Evolutionary conservation across 2,329 filamentous ascomycete species (phyloP).

Genomic region (Colletotrichum abscissum): DNA sequence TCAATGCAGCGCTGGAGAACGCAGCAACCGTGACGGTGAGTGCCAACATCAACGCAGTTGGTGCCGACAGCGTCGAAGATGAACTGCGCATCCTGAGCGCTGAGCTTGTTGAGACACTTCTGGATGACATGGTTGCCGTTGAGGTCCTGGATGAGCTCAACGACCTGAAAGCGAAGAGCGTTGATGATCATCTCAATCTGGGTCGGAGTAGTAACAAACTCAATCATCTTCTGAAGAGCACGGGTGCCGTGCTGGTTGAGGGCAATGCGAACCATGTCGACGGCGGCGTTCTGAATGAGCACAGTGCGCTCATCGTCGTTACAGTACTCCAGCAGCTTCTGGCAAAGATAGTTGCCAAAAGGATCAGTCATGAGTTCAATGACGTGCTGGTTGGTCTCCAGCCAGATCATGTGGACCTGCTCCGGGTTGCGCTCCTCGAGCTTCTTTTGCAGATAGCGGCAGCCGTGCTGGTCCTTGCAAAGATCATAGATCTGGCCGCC

Average conservation of each 20-base stretch:
- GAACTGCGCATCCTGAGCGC: constrained; percentile 86
- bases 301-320: constrained; percentile 94
- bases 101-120: constrained; percentile 97
- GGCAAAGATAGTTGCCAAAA: constrained; percentile 98
- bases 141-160: constrained; percentile 94
- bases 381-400: constrained; percentile 92
- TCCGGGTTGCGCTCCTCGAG: constrained; percentile 88
- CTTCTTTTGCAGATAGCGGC: constrained; percentile 96
- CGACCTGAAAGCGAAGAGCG: constrained; percentile 84
- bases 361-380: constrained; percentile 99
- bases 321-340: constrained; percentile 96
- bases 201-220: constrained; percentile 87
- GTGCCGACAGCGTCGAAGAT: constrained; percentile 95
- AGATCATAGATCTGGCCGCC: constrained; percentile 86
- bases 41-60: constrained; percentile 90
- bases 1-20: constrained; percentile 98
- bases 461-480: constrained; percentile 98
- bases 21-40: constrained; percentile 97
- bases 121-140: constrained; percentile 99
- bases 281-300: constrained; percentile 89
- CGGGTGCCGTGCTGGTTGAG: constrained; percentile 97
- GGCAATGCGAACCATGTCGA: constrained; percentile 91
- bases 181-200: constrained; percentile 91
- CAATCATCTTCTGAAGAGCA: constrained; percentile 99
- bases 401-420: constrained; percentile 91